Percentiles rank a stretch among this genome's conserved stretches.
Conservation (phyloP, 2,329 filamentous ascomycete genomes). For the Alternaria triticimaculans region DNA sequence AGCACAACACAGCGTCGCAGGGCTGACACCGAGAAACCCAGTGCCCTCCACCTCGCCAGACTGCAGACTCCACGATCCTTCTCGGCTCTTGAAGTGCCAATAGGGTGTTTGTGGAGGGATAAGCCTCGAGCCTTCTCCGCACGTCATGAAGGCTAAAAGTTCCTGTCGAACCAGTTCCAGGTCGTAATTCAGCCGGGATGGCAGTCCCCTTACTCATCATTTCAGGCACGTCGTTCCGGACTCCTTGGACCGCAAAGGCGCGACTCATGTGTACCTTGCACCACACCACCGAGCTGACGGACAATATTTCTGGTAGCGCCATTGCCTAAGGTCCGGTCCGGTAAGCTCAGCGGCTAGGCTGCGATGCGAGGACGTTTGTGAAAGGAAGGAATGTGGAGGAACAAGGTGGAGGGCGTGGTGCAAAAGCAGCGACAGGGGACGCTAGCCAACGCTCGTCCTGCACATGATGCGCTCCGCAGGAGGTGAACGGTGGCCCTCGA, state of each 20-base stretch:
- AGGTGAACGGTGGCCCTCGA: constrained; percentile 19
- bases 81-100: constrained; percentile 25
- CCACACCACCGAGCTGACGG: constrained; percentile 32
- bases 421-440: constrained; percentile 32
- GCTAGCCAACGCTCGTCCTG: constrained; percentile 24
- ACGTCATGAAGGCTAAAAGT: constrained; percentile 16
- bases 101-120: constrained; percentile 4
- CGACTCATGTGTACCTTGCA: constrained; percentile 1
- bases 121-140: constrained; percentile 13
- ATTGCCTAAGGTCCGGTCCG: constrained; percentile 30
- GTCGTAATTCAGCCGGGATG: constrained; percentile 21
- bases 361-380: constrained; percentile 17
- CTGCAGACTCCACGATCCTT: constrained; percentile 18
- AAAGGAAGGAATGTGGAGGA: constrained; percentile 8
- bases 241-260: constrained; percentile 18
- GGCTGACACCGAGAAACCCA: constrained; percentile 29
- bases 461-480: constrained; percentile 22
- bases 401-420: neutral
- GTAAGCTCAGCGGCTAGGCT: constrained; percentile 25
- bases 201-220: constrained; percentile 18
- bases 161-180: constrained; percentile 29
- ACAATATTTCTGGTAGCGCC: constrained; percentile 27
- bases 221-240: constrained; percentile 42
- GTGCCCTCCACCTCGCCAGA: constrained; percentile 21
- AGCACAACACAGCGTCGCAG: constrained; percentile 16